Conservation (phyloP, 192 early-diverging fungal species). For the Backusella mclennaniae region DNA sequence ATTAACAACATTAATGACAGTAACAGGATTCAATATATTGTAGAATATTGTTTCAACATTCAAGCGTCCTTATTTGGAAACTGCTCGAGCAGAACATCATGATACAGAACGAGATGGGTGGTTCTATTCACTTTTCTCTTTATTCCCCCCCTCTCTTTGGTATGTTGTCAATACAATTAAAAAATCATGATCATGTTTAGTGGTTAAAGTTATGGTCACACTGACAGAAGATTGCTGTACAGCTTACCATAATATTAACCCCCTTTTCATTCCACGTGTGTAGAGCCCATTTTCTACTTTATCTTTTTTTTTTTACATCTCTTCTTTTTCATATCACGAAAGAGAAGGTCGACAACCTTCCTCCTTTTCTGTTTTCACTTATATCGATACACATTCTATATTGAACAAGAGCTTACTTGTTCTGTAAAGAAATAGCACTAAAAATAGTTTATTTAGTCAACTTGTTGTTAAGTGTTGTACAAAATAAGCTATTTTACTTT, state of each 20-base stretch:
- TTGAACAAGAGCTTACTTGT: background rate
- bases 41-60: background rate
- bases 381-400: background rate
- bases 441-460: constrained; percentile 6
- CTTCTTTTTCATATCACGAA: background rate
- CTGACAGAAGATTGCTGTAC: constrained; percentile 7
- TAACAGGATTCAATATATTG: background rate
- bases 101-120: background rate
- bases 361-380: background rate
- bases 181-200: background rate
- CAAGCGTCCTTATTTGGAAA: background rate
- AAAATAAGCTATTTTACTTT: constrained; percentile 3
- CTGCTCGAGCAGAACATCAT: background rate
- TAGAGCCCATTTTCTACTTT: background rate
- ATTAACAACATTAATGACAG: background rate
- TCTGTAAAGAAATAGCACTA: constrained; percentile 5
- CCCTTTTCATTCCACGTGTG: background rate
- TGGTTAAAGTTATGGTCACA: background rate
- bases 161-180: background rate
- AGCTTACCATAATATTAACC: background rate
- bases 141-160: background rate
- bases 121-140: background rate
- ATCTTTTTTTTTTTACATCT: background rate
- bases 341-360: background rate
- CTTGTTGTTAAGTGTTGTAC: background rate